A percentile compares a stretch with the other conserved stretches of the same genome.
Evolutionary conservation across 2,329 filamentous ascomycete genomes (phyloP).

Genomic region (Diaporthe longicolla): DNA sequence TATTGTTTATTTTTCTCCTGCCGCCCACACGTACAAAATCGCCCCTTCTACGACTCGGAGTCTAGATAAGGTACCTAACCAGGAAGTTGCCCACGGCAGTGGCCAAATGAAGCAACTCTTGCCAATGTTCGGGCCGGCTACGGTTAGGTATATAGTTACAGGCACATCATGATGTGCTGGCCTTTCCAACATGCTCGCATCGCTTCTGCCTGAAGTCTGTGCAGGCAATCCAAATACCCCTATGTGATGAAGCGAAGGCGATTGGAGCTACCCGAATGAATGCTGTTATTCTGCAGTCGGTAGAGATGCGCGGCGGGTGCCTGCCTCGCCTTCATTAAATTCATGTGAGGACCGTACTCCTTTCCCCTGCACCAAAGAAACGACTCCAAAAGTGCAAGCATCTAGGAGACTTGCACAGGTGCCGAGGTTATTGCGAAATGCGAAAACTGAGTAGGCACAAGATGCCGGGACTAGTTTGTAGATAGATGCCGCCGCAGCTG

Average conservation of each 20-base stretch:
- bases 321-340: background rate
- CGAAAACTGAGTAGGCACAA: no score
- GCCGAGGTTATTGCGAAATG: no score
- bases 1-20: no score
- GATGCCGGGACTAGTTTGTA: no score
- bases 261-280: background rate
- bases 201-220: background rate
- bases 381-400: no score
- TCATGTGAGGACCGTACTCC: background rate
- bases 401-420: no score
- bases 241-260: background rate
- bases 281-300: background rate
- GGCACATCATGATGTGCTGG: background rate
- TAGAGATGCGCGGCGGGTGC: background rate
- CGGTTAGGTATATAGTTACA: background rate
- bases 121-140: background rate
- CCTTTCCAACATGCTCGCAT: background rate
- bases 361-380: no score
- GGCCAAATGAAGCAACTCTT: background rate
- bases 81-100: background rate
- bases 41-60: no score
- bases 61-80: no score
- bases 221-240: background rate
- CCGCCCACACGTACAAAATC: no score
- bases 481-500: no score